Evolutionary conservation across 495 filamentous ascomycete species (phyloP), one percentile per base, ranked within the genome.

Genomic region (Penicillium tannophilum): DNA sequence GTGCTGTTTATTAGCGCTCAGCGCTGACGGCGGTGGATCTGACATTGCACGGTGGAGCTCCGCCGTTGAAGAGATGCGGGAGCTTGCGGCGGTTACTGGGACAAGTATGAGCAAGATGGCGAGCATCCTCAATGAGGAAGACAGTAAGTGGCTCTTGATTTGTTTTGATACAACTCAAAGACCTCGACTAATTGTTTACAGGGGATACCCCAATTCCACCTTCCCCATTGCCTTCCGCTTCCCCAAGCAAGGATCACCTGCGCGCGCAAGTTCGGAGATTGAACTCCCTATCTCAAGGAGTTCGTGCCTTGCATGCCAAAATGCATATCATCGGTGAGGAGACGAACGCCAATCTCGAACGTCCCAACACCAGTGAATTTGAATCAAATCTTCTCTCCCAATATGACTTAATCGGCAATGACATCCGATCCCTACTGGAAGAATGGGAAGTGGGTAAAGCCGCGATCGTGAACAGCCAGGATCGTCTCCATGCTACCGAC

Each of bases 281-380:
- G 45, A 90, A 88, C 71, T 88, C 89, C 6, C 82, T 98, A 24
- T 95, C 92, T 1, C 90, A 93, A 61, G 93, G 93, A 19, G 93
- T 98, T 53, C 87, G 91, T 11, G 90, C 90, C 9, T 84, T 98
- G 24, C 93, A 98, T 71, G 94, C 94, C 28, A 97, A 97, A 72
- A 87, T 98, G 79, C 92, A 96, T 54, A 80, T 98, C 16, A 76
- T 97, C 45, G 87, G 92, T 35, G 94, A 98, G 73, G 92, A 97
- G 71, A 92, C 91, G 6, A 88, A 90, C 62, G 84, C 83, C 60
- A 84, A 84, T 51, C 76, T 96, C 19, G 88, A 92, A 63, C 85
- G 86, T 61, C 81, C 89, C 7, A 85, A 94, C 61, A 75, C 89
- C 4, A 82, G 83, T 19, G 76, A 78, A 20, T 81, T 95, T 35